Base-by-base conservation (phyloP, 257 asterid species). In the Galeopsis tetrahit region DNA sequence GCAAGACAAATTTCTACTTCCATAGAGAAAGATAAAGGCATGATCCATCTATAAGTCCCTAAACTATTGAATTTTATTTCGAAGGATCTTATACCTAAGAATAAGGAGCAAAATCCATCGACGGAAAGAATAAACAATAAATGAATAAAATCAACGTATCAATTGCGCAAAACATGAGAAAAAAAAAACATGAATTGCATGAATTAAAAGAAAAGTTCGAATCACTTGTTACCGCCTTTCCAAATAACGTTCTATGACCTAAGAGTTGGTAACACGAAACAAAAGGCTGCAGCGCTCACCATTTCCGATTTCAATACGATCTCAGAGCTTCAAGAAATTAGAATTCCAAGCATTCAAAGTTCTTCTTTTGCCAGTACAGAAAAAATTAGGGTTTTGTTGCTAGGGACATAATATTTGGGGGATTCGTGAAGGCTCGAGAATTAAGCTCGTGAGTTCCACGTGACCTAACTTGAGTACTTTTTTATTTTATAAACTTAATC, bases 361-460 rank as follows among this genome's bases (percentile, higher is more conserved):
- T 51, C 43, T 46, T 33, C 70, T 63, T 63, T 43, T 40, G 56
- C 56, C 9, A 28, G 5, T 5, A n/a, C 10, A n/a, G 35, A 31
- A 39, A 64, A 28, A 77, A 65, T 43, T 71, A 71, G 81, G 81
- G 82, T 60, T 77, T 38, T 2, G 56, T 48, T 48, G 55, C 0
- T 21, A 21, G 28, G 28, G 28, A 21, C 28, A 21, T 21, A 21
- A 21, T 21, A 21, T 5, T 11, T 10, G 51, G 10, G 14, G 51
- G 3, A 0, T 44, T 10, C 11, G 6, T 11, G 52, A 46, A 46
- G 52, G 52, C 4, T 46, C 52, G 13, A 46, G 40, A 51, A 56
- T 10, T 62, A 3, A 43, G 36, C 80, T 63, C 77, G 73, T 57
- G 80, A 70, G 55, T 17, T 38, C 63, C 77, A 76, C 73, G 76